Conservation (phyloP, 139 green algal genomes). For the Chlamydomonas sphaeroides region DNA sequence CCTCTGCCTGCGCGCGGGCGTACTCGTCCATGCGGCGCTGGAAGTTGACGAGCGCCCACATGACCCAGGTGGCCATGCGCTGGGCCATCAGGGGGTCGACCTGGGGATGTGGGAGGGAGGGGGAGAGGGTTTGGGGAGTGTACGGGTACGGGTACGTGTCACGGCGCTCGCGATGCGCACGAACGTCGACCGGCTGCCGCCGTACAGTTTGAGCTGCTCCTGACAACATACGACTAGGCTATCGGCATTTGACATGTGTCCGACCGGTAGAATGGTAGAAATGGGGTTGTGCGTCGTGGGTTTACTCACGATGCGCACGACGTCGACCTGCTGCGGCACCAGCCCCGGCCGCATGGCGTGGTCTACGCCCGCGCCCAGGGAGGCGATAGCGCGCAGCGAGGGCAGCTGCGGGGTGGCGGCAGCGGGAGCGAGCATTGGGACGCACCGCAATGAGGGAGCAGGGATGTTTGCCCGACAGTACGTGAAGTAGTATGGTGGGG, state of each 20-base stretch:
- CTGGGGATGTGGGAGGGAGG: not conserved
- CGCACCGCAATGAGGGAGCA: too few relatives aligned
- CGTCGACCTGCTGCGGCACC: conserved; percentile 51
- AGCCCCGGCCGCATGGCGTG: conserved; percentile 50
- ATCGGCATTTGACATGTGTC: too few relatives aligned
- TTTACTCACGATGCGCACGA: conserved; percentile 58
- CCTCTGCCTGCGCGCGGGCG: conserved; percentile 37
- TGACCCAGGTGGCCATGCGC: conserved; percentile 73
- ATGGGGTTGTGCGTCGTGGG: too few relatives aligned
- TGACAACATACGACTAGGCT: too few relatives aligned
- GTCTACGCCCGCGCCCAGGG: conserved; percentile 70
- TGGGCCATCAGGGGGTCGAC: conserved; percentile 73
- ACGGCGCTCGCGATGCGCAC: too few relatives aligned
- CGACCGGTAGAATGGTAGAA: too few relatives aligned
- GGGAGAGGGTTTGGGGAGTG: too few relatives aligned
- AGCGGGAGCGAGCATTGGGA: not conserved
- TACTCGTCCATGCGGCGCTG: conserved; percentile 55
- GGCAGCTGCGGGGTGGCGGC: conserved; percentile 15
- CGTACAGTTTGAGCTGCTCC: too few relatives aligned
- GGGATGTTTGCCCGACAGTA: too few relatives aligned
- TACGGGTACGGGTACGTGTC: too few relatives aligned
- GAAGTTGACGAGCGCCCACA: conserved; percentile 70
- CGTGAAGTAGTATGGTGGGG: too few relatives aligned
- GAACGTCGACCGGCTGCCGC: too few relatives aligned
- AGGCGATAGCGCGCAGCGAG: conserved; percentile 60